A percentile compares a stretch with the other conserved stretches of the same genome.
These are phyloP conservation scores for Daldinia eschscholtzii DNA, from an alignment of 2,329 filamentous ascomycete species.

Conservation along the genomic window DNA sequence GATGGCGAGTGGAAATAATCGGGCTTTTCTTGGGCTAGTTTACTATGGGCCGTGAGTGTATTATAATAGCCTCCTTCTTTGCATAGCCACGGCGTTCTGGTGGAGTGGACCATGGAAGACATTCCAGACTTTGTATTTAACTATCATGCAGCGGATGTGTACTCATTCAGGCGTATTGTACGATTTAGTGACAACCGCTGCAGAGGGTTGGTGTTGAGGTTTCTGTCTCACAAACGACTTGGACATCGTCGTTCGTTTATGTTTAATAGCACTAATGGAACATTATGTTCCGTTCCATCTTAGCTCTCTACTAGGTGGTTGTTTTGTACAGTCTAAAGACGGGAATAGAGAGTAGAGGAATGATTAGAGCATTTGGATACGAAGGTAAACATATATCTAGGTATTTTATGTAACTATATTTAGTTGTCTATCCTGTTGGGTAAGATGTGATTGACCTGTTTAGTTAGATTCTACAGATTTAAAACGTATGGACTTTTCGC, in stretches of 20 bases:
- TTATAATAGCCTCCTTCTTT: conserved; percentile 36
- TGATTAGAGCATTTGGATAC: neutral
- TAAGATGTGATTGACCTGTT: neutral
- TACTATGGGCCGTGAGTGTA: conserved; percentile 23
- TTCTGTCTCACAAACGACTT: neutral
- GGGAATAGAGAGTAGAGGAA: neutral
- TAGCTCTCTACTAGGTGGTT: neutral
- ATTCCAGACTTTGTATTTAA: conserved; percentile 13
- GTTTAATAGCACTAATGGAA: neutral
- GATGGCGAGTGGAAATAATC: conserved; percentile 2
- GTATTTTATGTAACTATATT: neutral
- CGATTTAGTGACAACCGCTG: neutral
- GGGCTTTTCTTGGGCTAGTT: neutral
- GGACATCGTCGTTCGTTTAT: neutral
- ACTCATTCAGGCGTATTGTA: conserved; percentile 1
- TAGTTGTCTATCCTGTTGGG: neutral
- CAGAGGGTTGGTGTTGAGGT: neutral
- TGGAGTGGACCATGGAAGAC: conserved; percentile 9
- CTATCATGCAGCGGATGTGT: conserved; percentile 9
- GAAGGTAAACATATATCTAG: neutral
- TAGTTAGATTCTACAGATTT: neutral
- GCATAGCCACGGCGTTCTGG: conserved; percentile 48
- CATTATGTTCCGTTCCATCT: neutral
- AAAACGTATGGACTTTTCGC: neutral
- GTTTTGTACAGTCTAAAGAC: neutral